phyloP scores from a whole-genome alignment of 345 rosid species.

The Turnera subulata region DNA sequence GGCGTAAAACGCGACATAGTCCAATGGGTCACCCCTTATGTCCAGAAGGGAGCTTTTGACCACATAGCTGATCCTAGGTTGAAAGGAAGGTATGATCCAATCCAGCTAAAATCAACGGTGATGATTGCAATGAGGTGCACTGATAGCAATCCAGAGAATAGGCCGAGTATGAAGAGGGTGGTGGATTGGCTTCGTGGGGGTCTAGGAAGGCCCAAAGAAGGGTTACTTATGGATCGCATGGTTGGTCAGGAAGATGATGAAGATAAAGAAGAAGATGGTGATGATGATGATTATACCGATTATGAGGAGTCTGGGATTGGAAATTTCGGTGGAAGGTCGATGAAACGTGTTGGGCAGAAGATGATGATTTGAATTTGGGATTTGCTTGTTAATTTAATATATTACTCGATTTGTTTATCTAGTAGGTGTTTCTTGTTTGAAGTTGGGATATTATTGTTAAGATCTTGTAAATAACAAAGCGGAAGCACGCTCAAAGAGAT shows the following conservation, averaged over 20 bases:
- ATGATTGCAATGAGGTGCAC: constrained; percentile 46
- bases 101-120: constrained; percentile 33
- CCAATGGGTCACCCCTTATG: constrained; percentile 53
- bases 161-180: constrained; percentile 56
- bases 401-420: too few species aligned
- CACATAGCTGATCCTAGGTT: constrained; percentile 47
- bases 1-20: constrained; percentile 55
- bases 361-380: too few species aligned
- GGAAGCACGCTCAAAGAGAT: too few species aligned
- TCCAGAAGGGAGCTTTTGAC: constrained; percentile 47
- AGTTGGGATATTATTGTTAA: too few species aligned
- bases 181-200: constrained; percentile 50
- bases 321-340: neutral
- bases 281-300: neutral
- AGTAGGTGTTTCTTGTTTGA: too few species aligned
- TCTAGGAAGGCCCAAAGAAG: constrained; percentile 24
- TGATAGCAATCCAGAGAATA: constrained; percentile 37
- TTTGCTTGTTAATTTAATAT: too few species aligned
- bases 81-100: constrained; percentile 39
- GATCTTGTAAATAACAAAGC: too few species aligned
- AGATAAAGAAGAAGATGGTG: neutral
- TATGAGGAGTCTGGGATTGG: constrained; percentile 17
- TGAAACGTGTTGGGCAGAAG: too few species aligned
- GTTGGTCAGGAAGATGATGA: constrained; percentile 16
- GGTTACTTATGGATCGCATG: constrained; percentile 4